Percentiles rank a stretch among this genome's conserved stretches.
Conservation (phyloP, 306 rosid species). For the Abrus precatorius region DNA sequence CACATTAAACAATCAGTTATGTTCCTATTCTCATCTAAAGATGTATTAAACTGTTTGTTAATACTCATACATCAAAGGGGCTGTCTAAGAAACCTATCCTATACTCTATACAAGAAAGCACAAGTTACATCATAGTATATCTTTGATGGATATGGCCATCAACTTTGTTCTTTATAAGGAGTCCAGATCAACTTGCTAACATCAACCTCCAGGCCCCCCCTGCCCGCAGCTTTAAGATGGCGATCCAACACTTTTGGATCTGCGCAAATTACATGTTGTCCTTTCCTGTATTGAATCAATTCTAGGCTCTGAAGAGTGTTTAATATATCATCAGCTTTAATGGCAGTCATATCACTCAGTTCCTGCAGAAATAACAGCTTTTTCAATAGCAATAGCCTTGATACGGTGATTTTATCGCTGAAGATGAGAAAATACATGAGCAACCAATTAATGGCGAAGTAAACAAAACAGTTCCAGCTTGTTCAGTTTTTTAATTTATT, state of each 20-base stretch:
- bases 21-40: constrained; percentile 34
- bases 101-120: constrained; percentile 45
- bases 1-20: constrained; percentile 15
- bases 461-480: background rate
- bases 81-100: constrained; percentile 41
- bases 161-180: constrained; percentile 88
- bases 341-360: constrained; percentile 99
- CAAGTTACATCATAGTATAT: constrained; percentile 31
- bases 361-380: constrained; percentile 61
- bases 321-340: constrained; percentile 95
- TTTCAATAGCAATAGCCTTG: constrained; percentile 20
- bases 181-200: constrained; percentile 97
- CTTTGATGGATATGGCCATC: constrained; percentile 25
- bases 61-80: constrained; percentile 37
- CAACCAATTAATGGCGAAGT: background rate
- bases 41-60: background rate
- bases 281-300: constrained; percentile 96
- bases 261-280: constrained; percentile 98
- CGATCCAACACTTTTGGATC: constrained; percentile 98
- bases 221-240: constrained; percentile 97
- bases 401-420: background rate
- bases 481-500: background rate
- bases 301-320: constrained; percentile 88
- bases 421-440: background rate
- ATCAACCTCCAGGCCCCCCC: constrained; percentile 96